Evolutionary conservation across 2,329 filamentous ascomycete species (phyloP), one percentile per base, ranked within the genome.

Genomic region (Microsporum canis): DNA sequence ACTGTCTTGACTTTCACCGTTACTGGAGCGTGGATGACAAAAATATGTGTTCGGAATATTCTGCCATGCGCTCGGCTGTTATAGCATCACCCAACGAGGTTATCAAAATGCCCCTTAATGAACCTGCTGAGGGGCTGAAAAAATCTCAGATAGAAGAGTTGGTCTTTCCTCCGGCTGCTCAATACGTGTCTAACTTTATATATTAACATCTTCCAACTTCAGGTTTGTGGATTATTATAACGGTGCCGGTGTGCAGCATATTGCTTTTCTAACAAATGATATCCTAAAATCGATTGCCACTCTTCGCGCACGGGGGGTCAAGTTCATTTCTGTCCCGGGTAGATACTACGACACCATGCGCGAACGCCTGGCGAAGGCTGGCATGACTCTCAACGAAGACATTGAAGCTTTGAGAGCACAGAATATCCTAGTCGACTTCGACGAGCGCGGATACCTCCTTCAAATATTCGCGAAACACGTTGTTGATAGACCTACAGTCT

Each of bases 51-150:
- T 94, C 89, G 64, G 90, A 95, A 69, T 96, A 88, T 80, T 90
- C 86, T 0, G 89, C 91, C 7, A 83, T 96, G 65, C 88, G 85
- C 74, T 88, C 84, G 65, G 84, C 95, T 69, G 91, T 96, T 70
- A 92, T 96, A 86, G 84, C 88, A 51, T 89, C 86, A 29, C 83
- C 84, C 60, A 88, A 91, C 77, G 87, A 91, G 65, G 75, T 86
- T 3, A 89, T 96, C 76, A 96, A 96, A 78, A 96, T 96, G 89
- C 91, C 91, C 67, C 92, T 96, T 81, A 96, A 96, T 78, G 91
- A 96, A 78, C 91, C 91, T 0, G 91, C 91, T 0, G 76, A 80
- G 0, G 91, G 90, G 58, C 90, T 91, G 78, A 91, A 88, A 76
- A 88, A 88, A 74, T 88, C 84, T 1, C 91, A 96, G 76, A 96